These are phyloP conservation scores for Hypoxylon sp. DNA, from an alignment of 2,329 filamentous ascomycete genomes.

Conservation along the genomic window DNA sequence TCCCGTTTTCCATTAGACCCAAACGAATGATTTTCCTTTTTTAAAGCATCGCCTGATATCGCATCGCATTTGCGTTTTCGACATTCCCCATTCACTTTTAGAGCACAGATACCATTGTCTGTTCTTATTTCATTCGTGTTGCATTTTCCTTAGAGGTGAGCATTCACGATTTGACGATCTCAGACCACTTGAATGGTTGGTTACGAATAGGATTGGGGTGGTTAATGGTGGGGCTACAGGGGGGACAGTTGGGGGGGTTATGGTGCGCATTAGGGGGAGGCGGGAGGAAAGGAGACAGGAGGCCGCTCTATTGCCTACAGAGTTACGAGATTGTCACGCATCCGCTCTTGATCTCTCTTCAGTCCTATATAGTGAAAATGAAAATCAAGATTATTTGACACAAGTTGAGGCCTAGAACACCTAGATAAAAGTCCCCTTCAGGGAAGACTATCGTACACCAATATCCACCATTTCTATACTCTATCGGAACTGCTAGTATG, in stretches of 20 bases:
- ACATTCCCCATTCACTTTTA: slow-evolving; percentile 5
- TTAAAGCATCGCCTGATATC: slow-evolving; percentile 20
- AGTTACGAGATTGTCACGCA: slow-evolving; percentile 41
- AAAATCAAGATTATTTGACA: slow-evolving; percentile 4
- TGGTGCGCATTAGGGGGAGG: slow-evolving; percentile 3
- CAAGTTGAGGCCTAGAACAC: not conserved
- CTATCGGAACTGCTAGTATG: not conserved
- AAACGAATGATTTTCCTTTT: slow-evolving; percentile 1
- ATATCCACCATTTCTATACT: not conserved
- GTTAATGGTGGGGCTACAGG: slow-evolving; percentile 7
- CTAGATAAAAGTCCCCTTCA: not conserved
- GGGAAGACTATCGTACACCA: not conserved
- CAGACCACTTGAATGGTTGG: slow-evolving; percentile 1
- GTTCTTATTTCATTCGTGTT: not conserved
- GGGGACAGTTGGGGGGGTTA: slow-evolving; percentile 12
- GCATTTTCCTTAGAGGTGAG: not conserved
- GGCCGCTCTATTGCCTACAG: slow-evolving; percentile 29
- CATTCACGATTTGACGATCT: slow-evolving; percentile 29
- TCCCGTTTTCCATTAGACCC: not conserved
- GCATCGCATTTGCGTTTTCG: slow-evolving; percentile 30
- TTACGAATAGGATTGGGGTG: slow-evolving; percentile 6
- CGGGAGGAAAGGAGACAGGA: slow-evolving; percentile 20
- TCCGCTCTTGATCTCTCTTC: slow-evolving; percentile 23
- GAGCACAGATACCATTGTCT: slow-evolving; percentile 21
- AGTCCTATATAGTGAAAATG: slow-evolving; percentile 16